Base-by-base conservation (phyloP, 768 basidiomycete species). In the Suillus tomentosus region DNA sequence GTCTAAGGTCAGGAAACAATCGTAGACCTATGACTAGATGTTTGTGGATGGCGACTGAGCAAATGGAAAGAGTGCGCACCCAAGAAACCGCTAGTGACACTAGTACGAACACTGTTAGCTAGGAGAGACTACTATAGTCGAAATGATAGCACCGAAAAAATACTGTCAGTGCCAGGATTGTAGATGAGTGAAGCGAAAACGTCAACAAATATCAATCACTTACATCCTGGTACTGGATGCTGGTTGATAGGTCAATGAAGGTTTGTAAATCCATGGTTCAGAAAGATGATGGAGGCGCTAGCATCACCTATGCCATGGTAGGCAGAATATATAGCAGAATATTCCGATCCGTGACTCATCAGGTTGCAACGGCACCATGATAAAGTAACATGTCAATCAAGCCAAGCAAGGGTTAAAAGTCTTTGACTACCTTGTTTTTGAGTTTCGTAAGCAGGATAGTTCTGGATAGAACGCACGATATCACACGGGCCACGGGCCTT, bases 1-100 rank as follows among this genome's bases (percentile, higher is more conserved):
- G 34, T 54, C 53, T 34, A 54, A 54, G 53, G 53, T 54, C 53
- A 54, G 53, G 53, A 54, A 54, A 54, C 53, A 54, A 19, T 54
- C 53, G 19, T 36, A 54, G 5, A 7, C 19, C 53, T 54, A 34
- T 54, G 19, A 54, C 19, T n/a, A n/a, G 5, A 36, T 34, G 11
- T 54, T 54, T n/a, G 10, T 36, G 34, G 36, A 54, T 19, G 53
- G 3, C 1, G 19, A 19, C 6, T 36, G 53, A 19, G 36, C 53
- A 54, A 31, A n/a, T n/a, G 19, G 17, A 11, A 54, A 54, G 53
- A n/a, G 19, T 3, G 34, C 53, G 34, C 53, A 54, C 53, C 53
- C 53, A 54, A n/a, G 36, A 54, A 36, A 54, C 34, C 31, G 11
- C 3, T n/a, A 54, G 53, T n/a, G 53, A 54, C 19, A 54, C 53